Evolutionary conservation across 352 stramenopile species (phyloP), one percentile per base, ranked within the genome.

Genomic region (Phytophthora litchii): DNA sequence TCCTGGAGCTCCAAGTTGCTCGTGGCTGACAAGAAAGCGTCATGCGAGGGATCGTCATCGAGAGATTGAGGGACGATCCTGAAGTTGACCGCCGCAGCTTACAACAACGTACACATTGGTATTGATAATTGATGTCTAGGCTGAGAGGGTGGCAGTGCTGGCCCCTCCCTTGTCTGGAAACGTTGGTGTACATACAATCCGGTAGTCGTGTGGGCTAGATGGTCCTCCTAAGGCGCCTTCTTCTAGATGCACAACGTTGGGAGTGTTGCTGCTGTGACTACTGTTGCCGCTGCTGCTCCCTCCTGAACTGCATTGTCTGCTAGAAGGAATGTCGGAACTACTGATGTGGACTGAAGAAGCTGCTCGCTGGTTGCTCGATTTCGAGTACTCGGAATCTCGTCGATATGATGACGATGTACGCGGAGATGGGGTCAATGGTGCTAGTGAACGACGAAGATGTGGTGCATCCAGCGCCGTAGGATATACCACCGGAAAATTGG

Each of bases 151-250:
- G 20, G 53, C 53, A 37, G 50, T 52, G 36, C 47, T 69, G 7
- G 11, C 23, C 12, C 42, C 29, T 38, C 36, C 49, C 67, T 83
- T 83, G 63, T 85, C 78, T 12, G 76, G 74, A 49, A 86, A 85
- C 32, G 75, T 91, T 36, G 80, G 81, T 10, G 81, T 91, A 23
- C 57, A 74, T 46, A 87, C 77, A 51, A 88, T 87, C 36, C 64
- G 70, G 56, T 91, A 91, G 51, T 70, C 67, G 21, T 65, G 60
- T 3, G 54, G 52, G 19, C 70, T 84, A 23, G 40, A 19, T 10
- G 60, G 52, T 10, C 35, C 50, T 58, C 74, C 44, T 29, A 67
- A 44, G 3, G 46, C 23, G n/a, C 54, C 56, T n/a, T 57, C 57
- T 27, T 76, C 70, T 8, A 69, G 27, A 31, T 78, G 61, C 35